Evolutionary conservation across 2,329 filamentous ascomycete species (phyloP), one percentile per base, ranked within the genome.

Genomic region (Calonectria crousiana): DNA sequence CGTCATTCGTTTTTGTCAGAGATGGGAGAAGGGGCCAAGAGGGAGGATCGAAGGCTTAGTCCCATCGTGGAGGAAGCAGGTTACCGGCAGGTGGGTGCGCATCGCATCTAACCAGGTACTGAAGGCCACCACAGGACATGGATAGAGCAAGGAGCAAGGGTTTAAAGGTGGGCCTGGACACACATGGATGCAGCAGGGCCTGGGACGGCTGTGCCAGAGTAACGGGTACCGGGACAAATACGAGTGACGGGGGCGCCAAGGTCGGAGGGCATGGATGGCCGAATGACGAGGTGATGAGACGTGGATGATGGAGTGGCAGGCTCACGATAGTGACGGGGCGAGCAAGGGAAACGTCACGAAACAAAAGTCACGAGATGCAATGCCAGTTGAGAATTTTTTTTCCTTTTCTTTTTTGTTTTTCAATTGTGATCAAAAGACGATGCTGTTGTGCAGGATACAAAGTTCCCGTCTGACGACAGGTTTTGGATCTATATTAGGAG

Each of bases 141-240:
- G 44, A 47, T 47, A n/a, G 44, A n/a, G 44, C 44, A 47, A 47
- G 44, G 44, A 16, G 41, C 62, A 69, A 67, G 41, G 66, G 44
- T 23, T 38, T 18, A 44, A 32, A n/a, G 65, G 65, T 69, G 52
- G 68, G 36, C 52, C 44, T 41, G 52, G 51, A 49, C 62, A 71
- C 70, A 71, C 47, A 74, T 71, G 66, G 71, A 56, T 56, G 58
- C 75, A 75, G 68, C 68, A 36, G 52, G 32, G 28, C 62, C 67
- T n/a, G 28, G 32, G 41, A 60, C 26, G 28, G 34, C 49, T 60
- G 71, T 75, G 69, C 76, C 38, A 53, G 53, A 72, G 53, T 67
- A 69, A 51, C 67, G 71, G 74, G 71, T 72, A 56, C 34, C 38
- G 23, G 36, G 28, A 36, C 26, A 36, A 52, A 62, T 64, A 70